A percentile compares a stretch with the other conserved stretches of the same genome.
Conservation (phyloP, 1,139 yeast genomes). For the Suhomyces ambrosiae region DNA sequence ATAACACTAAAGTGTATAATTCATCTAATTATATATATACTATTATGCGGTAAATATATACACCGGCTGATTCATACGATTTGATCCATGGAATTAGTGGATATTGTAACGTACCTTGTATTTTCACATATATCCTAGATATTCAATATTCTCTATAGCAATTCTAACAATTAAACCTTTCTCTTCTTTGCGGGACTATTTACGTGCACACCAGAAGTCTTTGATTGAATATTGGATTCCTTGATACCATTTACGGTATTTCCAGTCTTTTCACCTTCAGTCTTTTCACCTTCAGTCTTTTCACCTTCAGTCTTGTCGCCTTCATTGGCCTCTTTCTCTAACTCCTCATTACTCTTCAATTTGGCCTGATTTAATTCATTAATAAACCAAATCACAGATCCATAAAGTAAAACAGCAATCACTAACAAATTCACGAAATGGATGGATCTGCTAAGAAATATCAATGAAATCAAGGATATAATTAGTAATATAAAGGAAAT, state of each 20-base stretch:
- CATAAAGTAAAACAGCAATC: conserved; percentile 74
- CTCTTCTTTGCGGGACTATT: conserved; percentile 16
- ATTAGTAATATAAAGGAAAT: conserved; percentile 60
- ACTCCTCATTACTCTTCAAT: conserved; percentile 44
- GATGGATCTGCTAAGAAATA: conserved; percentile 64
- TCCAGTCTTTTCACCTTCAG: not conserved
- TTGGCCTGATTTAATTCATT: conserved; percentile 62
- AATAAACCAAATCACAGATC: conserved; percentile 84
- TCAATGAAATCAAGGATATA: conserved; percentile 55
- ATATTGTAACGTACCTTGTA: no score
- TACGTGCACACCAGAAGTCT: conserved; percentile 10
- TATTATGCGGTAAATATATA: no score
- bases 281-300: conserved; percentile 3
- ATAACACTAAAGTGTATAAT: no score
- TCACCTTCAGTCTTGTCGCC: conserved; percentile 6
- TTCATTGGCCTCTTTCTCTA: conserved; percentile 20
- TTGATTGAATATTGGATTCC: not conserved
- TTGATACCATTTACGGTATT: no score
- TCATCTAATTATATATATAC: no score
- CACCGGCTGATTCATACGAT: no score
- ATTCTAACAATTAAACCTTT: conserved; percentile 17
- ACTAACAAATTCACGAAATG: conserved; percentile 77
- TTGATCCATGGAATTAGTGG: no score
- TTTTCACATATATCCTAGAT: not conserved
- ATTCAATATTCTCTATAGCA: not conserved